These are phyloP conservation scores for Alternaria gansuensis DNA, from an alignment of 2,329 filamentous ascomycete genomes.

Conservation along the genomic window DNA sequence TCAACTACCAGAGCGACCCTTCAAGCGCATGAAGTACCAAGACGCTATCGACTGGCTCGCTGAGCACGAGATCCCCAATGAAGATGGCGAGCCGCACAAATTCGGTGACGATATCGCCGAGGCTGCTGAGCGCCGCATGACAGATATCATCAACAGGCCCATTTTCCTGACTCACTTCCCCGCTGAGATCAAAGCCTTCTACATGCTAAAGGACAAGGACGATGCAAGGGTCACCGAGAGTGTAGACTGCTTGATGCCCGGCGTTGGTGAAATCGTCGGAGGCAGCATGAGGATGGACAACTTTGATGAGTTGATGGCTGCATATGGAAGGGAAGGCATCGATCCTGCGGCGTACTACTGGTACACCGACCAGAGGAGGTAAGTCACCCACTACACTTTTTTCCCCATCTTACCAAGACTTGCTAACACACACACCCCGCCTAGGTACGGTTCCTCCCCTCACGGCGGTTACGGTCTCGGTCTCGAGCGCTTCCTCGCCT, in stretches of 20 bases:
- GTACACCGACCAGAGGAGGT: conserved; percentile 98
- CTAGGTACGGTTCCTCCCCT: conserved; percentile 85
- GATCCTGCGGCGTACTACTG: conserved; percentile 90
- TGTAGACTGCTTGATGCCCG: conserved; percentile 88
- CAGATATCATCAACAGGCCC: conserved; percentile 91
- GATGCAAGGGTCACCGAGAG: conserved; percentile 90
- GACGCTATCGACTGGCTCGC: conserved; percentile 95
- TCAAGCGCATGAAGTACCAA: conserved; percentile 92
- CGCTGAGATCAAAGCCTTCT: conserved; percentile 97
- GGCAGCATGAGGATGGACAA: conserved; percentile 96
- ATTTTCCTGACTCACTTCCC: conserved; percentile 99
- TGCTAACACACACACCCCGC: conserved; percentile 27
- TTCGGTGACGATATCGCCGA: conserved; percentile 99
- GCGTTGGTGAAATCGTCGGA: conserved; percentile 95
- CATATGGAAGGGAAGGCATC: conserved; percentile 87
- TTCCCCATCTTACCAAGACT: neutral
- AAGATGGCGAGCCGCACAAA: conserved; percentile 85
- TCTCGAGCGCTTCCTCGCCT: conserved; percentile 79
- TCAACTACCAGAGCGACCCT: conserved; percentile 80
- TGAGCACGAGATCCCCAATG: conserved; percentile 90
- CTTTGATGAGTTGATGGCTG: conserved; percentile 83
- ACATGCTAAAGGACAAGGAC: conserved; percentile 88
- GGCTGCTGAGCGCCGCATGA: conserved; percentile 96
- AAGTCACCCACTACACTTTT: conserved; percentile 54
- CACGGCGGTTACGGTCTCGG: conserved; percentile 95